Conservation (phyloP, 2,329 filamentous ascomycete species). For the Colletotrichum cordylinicola region DNA sequence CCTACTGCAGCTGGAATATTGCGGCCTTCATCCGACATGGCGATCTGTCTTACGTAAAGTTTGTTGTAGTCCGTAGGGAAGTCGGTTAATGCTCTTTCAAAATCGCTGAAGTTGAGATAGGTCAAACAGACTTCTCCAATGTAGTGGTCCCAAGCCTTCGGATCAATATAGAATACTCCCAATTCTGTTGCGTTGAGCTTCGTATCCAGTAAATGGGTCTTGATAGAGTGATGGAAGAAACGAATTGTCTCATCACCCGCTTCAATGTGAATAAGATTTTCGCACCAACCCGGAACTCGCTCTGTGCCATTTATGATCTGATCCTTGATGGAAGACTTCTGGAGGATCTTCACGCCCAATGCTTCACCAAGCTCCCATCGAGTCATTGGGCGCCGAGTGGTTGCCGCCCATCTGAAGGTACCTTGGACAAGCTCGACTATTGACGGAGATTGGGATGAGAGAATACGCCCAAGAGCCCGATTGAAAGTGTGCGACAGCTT, state of each 20-base stretch:
- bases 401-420: fast-evolving
- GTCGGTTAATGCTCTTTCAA: fast-evolving
- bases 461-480: fast-evolving
- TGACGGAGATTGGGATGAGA: fast-evolving
- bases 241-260: fast-evolving
- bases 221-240: not conserved
- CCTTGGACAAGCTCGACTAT: fast-evolving
- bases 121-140: fast-evolving
- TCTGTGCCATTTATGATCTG: not conserved
- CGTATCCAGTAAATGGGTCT: fast-evolving
- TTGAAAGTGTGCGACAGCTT: fast-evolving
- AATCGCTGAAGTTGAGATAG: not conserved
- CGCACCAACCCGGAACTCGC: fast-evolving
- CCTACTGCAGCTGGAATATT: fast-evolving
- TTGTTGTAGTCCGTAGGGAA: fast-evolving
- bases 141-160: fast-evolving
- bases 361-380: fast-evolving
- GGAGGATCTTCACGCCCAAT: not conserved
- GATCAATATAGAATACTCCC: fast-evolving
- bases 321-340: fast-evolving
- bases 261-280: fast-evolving
- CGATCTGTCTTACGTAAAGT: fast-evolving
- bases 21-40: fast-evolving
- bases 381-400: fast-evolving
- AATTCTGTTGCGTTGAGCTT: not conserved